Conservation (phyloP, 805 yeast genomes). For the Pichia kluyveri region DNA sequence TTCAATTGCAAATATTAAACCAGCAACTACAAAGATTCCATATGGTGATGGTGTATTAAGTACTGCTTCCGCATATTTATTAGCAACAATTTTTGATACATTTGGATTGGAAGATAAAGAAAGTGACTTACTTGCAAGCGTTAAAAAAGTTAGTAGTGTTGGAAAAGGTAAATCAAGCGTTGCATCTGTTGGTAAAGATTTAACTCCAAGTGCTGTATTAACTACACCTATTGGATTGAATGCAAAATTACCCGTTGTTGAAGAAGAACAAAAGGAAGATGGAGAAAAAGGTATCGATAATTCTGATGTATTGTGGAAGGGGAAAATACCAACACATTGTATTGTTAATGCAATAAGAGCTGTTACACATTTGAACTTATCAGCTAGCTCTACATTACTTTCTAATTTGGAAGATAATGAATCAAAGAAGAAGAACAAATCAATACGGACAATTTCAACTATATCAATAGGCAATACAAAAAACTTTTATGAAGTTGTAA, state of each 20-base stretch:
- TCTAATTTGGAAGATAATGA: not conserved
- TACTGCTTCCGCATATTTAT: slow-evolving; percentile 41
- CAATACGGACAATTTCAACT: not conserved
- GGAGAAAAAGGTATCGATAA: not conserved
- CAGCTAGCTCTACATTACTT: not conserved
- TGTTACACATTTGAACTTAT: not conserved
- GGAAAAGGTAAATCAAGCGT: not conserved
- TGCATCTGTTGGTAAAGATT: slow-evolving; percentile 7
- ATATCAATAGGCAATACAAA: not conserved
- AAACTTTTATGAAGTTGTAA: slow-evolving; percentile 1
- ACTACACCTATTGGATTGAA: slow-evolving; percentile 30
- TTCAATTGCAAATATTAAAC: slow-evolving; percentile 23
- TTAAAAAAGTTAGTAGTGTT: slow-evolving; percentile 7
- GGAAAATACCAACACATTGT: slow-evolving; percentile 37
- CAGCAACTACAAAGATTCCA: not conserved
- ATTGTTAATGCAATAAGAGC: slow-evolving; percentile 35
- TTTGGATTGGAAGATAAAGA: slow-evolving; percentile 37
- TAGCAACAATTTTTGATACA: slow-evolving; percentile 42
- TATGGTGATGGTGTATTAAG: slow-evolving; percentile 18
- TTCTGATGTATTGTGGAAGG: slow-evolving; percentile 18
- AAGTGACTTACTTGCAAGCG: slow-evolving; percentile 13
- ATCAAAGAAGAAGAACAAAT: not conserved
- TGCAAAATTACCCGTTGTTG: slow-evolving; percentile 23
- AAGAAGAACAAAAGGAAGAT: not conserved
- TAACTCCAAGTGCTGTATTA: slow-evolving; percentile 32